Evolutionary conservation across 2,329 filamentous ascomycete species (phyloP), one percentile per base, ranked within the genome.

Genomic region (Epichloe gansuensis): DNA sequence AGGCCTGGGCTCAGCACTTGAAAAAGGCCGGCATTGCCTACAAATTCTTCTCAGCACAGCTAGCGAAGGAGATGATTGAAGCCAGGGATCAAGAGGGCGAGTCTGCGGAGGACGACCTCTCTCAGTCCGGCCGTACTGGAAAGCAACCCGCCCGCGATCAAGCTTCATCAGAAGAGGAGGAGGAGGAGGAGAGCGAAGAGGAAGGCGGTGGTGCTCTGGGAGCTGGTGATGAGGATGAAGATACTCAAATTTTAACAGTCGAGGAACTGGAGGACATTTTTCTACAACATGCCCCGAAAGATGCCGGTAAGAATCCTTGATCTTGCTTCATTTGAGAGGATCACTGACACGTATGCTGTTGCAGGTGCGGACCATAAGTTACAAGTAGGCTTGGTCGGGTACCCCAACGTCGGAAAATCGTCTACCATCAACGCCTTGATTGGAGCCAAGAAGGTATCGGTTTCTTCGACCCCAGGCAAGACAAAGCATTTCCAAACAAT

Each of bases 401-500:
- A 98, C 70, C 93, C 93, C 63, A 98, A 98, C 72, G 93, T 98
- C 57, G 93, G 93, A 71, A 98, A 98, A 72, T 98, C 94, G 1
- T 96, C 90, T 47, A 98, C 93, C 15, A 98, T 98, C 76, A 98
- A 98, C 72, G 91, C 93, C 42, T 79, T 98, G n/a, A 90, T 97
- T 53, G 94, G 94, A 49, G 84, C 93, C 51, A 98, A 97, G 74
- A 98, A 97, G 72, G 93, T 98, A 5, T 97, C 91, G 0, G 94
- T 98, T 40, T 98, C 93, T 15, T 85, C 91, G 13, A 98, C 93
- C 1, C 93, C 93, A 4, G 93, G 93, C 66, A 98, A 98, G 73
- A 98, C 93, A 13, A 98, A 98, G 74, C 93, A 98, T 64, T 98
- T 98, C 73, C 93, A 98, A 69, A 98, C 93, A 1, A 93, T 98